These are phyloP conservation scores for Sclerotiophoma versabilis DNA, from an alignment of 2,329 filamentous ascomycete genomes.

Conservation along the genomic window DNA sequence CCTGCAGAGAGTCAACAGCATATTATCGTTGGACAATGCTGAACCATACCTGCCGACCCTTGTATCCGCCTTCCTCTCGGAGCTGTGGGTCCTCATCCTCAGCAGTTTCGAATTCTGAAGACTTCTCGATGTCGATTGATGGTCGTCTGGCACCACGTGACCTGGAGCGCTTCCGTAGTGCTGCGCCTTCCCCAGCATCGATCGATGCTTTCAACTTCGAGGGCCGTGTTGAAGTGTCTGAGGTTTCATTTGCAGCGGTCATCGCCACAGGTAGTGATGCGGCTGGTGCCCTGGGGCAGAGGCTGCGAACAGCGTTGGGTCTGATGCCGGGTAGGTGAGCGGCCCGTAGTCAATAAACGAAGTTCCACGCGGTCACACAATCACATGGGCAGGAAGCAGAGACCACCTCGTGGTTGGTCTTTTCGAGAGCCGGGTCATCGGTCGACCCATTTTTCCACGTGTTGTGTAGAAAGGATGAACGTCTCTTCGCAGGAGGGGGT, in stretches of 20 bases:
- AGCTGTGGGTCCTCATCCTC: constrained; percentile 46
- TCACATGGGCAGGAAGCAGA: constrained; percentile 14
- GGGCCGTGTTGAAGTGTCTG: constrained; percentile 11
- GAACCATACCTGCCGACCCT: constrained; percentile 35
- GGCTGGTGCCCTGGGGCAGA: constrained; percentile 8
- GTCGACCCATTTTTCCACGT: constrained; percentile 19
- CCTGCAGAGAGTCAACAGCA: constrained; percentile 20
- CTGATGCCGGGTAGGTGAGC: constrained; percentile 10
- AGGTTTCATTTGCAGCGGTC: constrained; percentile 9
- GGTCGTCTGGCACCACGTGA: constrained; percentile 16
- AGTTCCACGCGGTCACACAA: constrained; percentile 14
- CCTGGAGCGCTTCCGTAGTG: constrained; percentile 13
- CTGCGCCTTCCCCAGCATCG: constrained; percentile 18
- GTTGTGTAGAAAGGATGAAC: constrained; percentile 15
- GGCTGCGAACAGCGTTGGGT: constrained; percentile 15
- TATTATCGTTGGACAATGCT: constrained; percentile 8
- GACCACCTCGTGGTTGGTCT: constrained; percentile 17
- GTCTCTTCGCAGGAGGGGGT: constrained; percentile 17
- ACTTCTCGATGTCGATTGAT: constrained; percentile 72
- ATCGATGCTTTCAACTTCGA: constrained; percentile 10
- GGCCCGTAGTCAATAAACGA: constrained; percentile 17
- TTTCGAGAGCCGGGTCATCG: constrained; percentile 16
- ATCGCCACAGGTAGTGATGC: constrained; percentile 9
- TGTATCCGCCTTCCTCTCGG: constrained; percentile 40
- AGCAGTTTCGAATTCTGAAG: constrained; percentile 45